phyloP scores from a whole-genome alignment of 768 basidiomycete genomes.

The Termitomyces heimii region DNA sequence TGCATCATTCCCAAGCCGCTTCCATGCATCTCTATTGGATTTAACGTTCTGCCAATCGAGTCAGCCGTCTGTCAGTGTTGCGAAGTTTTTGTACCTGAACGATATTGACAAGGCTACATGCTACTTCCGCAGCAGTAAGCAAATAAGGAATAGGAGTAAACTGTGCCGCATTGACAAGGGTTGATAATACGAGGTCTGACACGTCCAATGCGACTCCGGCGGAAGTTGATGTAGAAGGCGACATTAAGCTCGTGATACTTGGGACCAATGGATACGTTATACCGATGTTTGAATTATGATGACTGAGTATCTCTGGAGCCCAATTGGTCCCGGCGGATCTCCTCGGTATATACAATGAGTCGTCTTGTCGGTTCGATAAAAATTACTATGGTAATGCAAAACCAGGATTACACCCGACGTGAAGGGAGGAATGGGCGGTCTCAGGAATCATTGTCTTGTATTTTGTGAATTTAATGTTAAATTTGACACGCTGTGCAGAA shows the following conservation, averaged over 20 bases:
- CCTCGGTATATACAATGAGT: neutral
- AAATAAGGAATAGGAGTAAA: slow-evolving; percentile 4
- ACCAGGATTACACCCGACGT: too few species aligned
- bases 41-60: neutral
- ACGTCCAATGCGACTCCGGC: neutral
- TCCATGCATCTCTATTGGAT: neutral
- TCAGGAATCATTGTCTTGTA: too few species aligned
- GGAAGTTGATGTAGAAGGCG: neutral
- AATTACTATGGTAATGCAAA: too few species aligned
- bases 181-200: neutral
- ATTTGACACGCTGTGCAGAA: too few species aligned
- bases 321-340: neutral
- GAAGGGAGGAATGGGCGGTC: too few species aligned
- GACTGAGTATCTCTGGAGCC: neutral
- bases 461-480: too few species aligned
- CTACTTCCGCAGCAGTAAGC: neutral
- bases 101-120: neutral
- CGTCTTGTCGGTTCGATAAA: too few species aligned
- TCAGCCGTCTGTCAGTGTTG: neutral
- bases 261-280: neutral
- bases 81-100: neutral
- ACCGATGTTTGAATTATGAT: neutral
- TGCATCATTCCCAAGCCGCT: neutral
- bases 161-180: slow-evolving; percentile 1
- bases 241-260: neutral